These are phyloP conservation scores for Solanum ahanhuiri DNA, from an alignment of 257 asterid species.

Conservation along the genomic window DNA sequence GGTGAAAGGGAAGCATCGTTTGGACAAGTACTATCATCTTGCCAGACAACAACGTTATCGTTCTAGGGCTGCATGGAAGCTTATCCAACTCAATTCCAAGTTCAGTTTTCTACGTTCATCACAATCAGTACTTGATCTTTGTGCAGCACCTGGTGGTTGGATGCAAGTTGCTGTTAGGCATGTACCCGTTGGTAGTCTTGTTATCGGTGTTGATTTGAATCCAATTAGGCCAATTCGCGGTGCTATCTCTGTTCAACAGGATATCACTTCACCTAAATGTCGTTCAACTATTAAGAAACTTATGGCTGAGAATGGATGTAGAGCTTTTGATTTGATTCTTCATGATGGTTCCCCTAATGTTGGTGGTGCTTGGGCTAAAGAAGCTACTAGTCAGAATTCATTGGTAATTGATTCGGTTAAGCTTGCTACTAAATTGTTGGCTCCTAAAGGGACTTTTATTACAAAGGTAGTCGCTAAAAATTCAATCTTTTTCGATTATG, in stretches of 20 bases:
- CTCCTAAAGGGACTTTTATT: slow-evolving; percentile 77
- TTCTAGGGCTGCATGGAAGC: slow-evolving; percentile 87
- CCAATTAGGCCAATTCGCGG: slow-evolving; percentile 81
- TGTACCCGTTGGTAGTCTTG: slow-evolving; percentile 76
- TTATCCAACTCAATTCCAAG: slow-evolving; percentile 78
- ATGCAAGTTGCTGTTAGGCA: slow-evolving; percentile 79
- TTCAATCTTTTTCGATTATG: background rate
- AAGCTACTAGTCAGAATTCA: slow-evolving; percentile 84
- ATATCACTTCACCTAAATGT: slow-evolving; percentile 66
- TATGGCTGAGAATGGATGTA: slow-evolving; percentile 66
- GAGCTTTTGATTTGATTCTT: slow-evolving; percentile 72
- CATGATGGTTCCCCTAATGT: slow-evolving; percentile 94
- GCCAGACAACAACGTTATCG: slow-evolving; percentile 88
- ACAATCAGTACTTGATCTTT: slow-evolving; percentile 80
- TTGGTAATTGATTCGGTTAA: slow-evolving; percentile 84
- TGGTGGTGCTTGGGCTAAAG: slow-evolving; percentile 96
- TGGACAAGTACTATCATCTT: slow-evolving; percentile 68
- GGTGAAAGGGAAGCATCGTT: slow-evolving; percentile 84
- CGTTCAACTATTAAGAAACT: slow-evolving; percentile 41
- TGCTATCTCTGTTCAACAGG: slow-evolving; percentile 69
- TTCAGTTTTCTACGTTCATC: slow-evolving; percentile 59
- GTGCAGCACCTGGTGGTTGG: slow-evolving; percentile 99
- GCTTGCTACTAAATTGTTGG: slow-evolving; percentile 71
- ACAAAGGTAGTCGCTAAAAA: slow-evolving; percentile 47
- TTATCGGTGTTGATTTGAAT: slow-evolving; percentile 78